Percentiles rank a stretch among this genome's conserved stretches.
Evolutionary conservation across 31 red algal species (phyloP).

Genomic region (Bonnemaisonia californica): DNA sequence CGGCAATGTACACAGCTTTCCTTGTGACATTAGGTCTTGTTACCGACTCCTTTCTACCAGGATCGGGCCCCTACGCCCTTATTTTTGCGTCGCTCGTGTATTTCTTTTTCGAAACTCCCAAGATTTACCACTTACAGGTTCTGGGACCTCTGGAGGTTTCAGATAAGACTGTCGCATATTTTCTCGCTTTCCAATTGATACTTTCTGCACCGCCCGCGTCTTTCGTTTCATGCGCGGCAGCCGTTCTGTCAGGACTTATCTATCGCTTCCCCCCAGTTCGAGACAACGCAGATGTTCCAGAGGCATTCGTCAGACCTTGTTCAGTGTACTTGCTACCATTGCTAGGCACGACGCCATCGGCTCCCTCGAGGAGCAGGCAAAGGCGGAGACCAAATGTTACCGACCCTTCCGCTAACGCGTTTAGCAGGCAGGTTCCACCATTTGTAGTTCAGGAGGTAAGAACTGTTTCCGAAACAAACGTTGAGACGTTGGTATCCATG

Average conservation of each 20-base stretch:
- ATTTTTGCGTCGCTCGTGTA: constrained; percentile 51
- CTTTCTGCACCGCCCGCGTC: constrained; percentile 28
- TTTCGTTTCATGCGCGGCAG: constrained; percentile 23
- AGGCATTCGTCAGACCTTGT: constrained; percentile 17
- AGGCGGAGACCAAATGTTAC: not conserved
- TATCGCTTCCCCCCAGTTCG: constrained; percentile 49
- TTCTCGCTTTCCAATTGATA: constrained; percentile 45
- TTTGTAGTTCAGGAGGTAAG: constrained; percentile 10
- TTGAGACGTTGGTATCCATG: constrained; percentile 58
- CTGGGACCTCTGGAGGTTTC: constrained; percentile 49
- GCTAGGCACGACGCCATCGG: constrained; percentile 21
- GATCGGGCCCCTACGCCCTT: constrained; percentile 53
- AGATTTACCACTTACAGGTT: constrained; percentile 58
- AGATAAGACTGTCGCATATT: constrained; percentile 62
- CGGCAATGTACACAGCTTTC: constrained; percentile 31
- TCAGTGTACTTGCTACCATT: constrained; percentile 48
- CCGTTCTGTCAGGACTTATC: constrained; percentile 27
- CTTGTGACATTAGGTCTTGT: constrained; percentile 27
- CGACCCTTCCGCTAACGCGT: not conserved
- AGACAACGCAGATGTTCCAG: constrained; percentile 38
- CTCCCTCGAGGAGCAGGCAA: constrained; percentile 10
- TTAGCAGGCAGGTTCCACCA: constrained; percentile 16
- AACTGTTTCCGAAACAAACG: constrained; percentile 26
- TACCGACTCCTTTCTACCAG: constrained; percentile 3
- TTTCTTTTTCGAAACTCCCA: constrained; percentile 73